Percentiles rank a stretch among this genome's conserved stretches.
phyloP scores from a whole-genome alignment of 345 rosid species.

The Populus pruinosa region DNA sequence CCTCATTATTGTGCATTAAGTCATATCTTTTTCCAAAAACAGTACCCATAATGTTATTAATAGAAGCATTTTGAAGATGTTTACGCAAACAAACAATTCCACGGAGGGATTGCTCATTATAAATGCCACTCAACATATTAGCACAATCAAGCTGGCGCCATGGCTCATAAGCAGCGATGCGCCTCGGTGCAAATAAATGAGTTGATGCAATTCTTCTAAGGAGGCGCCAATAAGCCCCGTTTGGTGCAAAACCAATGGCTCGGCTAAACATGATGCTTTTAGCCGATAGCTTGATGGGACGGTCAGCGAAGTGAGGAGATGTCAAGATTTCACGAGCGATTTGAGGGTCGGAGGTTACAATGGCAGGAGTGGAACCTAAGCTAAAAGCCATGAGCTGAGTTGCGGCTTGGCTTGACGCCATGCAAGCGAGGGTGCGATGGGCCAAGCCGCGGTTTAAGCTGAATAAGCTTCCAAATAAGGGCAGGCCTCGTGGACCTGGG shows the following conservation, averaged over 20 bases:
- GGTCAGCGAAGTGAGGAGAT: slow-evolving; percentile 37
- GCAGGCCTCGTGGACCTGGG: slow-evolving; percentile 44
- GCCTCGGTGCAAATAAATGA: slow-evolving; percentile 41
- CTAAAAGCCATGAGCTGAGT: slow-evolving; percentile 56
- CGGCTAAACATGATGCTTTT: slow-evolving; percentile 48
- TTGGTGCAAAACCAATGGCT: slow-evolving; percentile 58
- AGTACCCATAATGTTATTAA: slow-evolving; percentile 51
- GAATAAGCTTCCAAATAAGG: slow-evolving; percentile 43
- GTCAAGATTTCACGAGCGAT: slow-evolving; percentile 44
- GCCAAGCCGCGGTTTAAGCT: slow-evolving; percentile 37
- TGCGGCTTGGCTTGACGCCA: slow-evolving; percentile 26
- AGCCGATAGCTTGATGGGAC: slow-evolving; percentile 46
- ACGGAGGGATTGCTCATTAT: slow-evolving; percentile 18
- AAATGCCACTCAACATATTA: slow-evolving; percentile 25
- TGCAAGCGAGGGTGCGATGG: slow-evolving; percentile 41
- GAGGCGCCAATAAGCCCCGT: slow-evolving; percentile 49
- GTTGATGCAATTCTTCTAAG: slow-evolving; percentile 43
- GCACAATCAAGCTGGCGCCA: slow-evolving; percentile 38
- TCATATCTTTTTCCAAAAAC: slow-evolving; percentile 54
- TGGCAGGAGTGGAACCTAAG: slow-evolving; percentile 42
- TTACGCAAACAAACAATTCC: slow-evolving; percentile 33
- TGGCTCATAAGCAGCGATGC: slow-evolving; percentile 44
- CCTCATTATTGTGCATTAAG: not conserved
- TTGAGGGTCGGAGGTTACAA: slow-evolving; percentile 41
- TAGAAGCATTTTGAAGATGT: slow-evolving; percentile 47